Base-by-base conservation (phyloP, 1,284 basidiomycete genomes). In the Melampsora larici-populina region DNA sequence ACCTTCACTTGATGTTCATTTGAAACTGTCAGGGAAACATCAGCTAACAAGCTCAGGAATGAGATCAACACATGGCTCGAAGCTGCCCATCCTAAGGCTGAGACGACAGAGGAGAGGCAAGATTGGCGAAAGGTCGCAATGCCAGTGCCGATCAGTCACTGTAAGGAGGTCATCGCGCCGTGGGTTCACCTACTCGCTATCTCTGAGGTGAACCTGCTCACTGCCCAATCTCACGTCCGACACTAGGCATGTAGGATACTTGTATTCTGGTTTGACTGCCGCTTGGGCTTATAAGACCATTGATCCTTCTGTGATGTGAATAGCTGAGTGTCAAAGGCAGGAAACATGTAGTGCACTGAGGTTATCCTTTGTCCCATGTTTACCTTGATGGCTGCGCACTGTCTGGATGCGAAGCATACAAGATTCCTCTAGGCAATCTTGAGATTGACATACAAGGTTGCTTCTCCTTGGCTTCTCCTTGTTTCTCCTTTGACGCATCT, bases 111-210 rank as follows among this genome's bases (percentile, higher is more conserved):
- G 4, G 43, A 58, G 82, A 86, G n/a, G 83, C 88, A 8, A 81
- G 86, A 55, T 40, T 86, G 83, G 75, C 87, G 85, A 79, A 86
- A 84, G 40, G 82, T 84, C 3, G 90, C 88, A 76, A 78, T 81
- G 0, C 87, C 88, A 40, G 8, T 26, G 18, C 94, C 95, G 0
- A 86, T 96, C 77, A 82, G 85, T 51, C 88, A 89, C 17, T 92
- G 90, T 82, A 96, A 93, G 84, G 96, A 94, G 11, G 88, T 99
- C 82, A 97, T 99, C 78, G 95, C 91, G n/a, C 97, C 97, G 93
- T 96, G 81, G 80, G 90, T 85, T 33, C 26, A 31, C 8, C 18
- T 2, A 31, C 15, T 46, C 72, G 62, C 9, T 36, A 17, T 40
- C 21, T 24, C 24, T 5, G 48, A n/a, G 58, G n/a, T 69, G 5